Conservation (phyloP, 257 asterid species). For the Parsonsia alboflavescens region DNA sequence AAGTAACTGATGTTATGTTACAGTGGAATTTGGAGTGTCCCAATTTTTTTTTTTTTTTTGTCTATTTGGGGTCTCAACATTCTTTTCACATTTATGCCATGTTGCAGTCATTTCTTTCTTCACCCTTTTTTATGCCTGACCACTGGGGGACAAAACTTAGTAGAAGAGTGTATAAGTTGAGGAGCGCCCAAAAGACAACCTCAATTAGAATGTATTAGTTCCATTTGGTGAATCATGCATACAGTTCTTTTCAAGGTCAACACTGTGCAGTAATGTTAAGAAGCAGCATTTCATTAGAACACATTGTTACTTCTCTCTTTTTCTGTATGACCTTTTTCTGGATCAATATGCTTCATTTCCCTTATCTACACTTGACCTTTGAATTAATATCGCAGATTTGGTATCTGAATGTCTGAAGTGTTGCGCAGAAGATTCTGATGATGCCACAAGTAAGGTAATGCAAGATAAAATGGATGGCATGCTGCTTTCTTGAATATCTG, state of each 20-base stretch:
- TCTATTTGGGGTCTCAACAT: no score
- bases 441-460: conserved; percentile 80
- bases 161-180: no score
- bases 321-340: not conserved
- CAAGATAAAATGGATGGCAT: not conserved
- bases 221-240: no score
- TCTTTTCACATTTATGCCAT: not conserved
- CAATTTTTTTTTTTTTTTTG: not conserved
- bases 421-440: conserved; percentile 95
- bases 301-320: not conserved
- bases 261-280: no score
- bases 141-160: not conserved
- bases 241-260: no score
- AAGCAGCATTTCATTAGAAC: not conserved
- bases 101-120: not conserved
- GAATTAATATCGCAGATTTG: conserved; percentile 44
- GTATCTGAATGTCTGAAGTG: conserved; percentile 82
- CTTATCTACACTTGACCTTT: not conserved
- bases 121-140: not conserved
- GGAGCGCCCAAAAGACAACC: no score
- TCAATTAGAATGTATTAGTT: no score
- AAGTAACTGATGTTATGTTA: not conserved
- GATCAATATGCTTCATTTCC: not conserved
- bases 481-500: not conserved
- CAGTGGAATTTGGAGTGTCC: not conserved